Evolutionary conservation across 148 eudicot genomes (phyloP).

Genomic region (Fagopyrum tataricum): DNA sequence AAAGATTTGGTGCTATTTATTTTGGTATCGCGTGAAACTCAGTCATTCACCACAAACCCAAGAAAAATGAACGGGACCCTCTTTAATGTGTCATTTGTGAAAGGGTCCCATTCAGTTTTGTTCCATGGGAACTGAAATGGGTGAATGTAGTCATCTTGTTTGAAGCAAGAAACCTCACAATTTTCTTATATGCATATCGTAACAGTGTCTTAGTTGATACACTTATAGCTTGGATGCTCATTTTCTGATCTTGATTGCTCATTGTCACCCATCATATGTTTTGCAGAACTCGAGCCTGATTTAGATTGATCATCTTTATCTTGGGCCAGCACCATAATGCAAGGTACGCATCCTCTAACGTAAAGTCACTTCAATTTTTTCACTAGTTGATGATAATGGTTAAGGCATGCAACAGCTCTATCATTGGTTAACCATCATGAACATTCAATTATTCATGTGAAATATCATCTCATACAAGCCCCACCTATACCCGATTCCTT

Average conservation of each 20-base stretch:
- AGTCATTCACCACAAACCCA: not conserved
- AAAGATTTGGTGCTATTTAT: not conserved
- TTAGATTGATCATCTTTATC: slow-evolving; percentile 3
- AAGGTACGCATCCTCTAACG: slow-evolving; percentile 1
- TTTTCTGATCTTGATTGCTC: not conserved
- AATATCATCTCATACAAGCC: not conserved
- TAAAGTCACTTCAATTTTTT: not conserved
- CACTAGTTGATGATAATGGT: not conserved
- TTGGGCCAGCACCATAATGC: slow-evolving; percentile 2
- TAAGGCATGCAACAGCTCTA: slow-evolving; percentile 7
- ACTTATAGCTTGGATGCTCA: not conserved
- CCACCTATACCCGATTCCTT: not conserved
- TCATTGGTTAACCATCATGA: not conserved
- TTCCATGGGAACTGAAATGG: not conserved
- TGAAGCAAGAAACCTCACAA: not conserved
- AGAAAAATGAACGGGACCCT: not conserved
- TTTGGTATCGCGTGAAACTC: not conserved
- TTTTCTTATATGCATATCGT: not conserved
- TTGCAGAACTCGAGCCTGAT: not conserved
- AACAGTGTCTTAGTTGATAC: not conserved
- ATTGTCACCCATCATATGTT: not conserved
- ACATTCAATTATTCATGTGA: not conserved
- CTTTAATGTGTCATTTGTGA: not conserved
- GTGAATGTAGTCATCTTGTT: not conserved
- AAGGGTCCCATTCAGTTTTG: not conserved